Percentiles rank a stretch among this genome's conserved stretches.
These are phyloP conservation scores for Venturia effusa DNA, from an alignment of 2,329 filamentous ascomycete species.

Conservation along the genomic window DNA sequence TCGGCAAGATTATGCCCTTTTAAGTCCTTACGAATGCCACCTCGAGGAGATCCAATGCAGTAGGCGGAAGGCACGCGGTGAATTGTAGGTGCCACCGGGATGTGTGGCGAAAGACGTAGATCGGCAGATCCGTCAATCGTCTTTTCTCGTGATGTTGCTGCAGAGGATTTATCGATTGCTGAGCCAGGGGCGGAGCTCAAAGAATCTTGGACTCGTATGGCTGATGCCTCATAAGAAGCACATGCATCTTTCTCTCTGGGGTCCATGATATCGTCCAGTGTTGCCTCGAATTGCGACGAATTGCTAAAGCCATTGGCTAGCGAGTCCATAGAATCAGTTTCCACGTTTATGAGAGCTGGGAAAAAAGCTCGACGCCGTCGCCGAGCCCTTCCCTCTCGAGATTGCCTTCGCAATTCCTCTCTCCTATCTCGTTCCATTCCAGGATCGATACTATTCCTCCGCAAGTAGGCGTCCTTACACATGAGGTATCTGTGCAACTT, in stretches of 20 bases:
- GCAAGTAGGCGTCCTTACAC: not conserved
- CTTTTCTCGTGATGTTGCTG: not conserved
- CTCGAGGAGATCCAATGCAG: not conserved
- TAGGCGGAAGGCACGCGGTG: not conserved
- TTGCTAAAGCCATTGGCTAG: not conserved
- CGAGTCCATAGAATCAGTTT: not conserved
- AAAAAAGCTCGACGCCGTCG: not conserved
- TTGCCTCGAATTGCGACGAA: not conserved
- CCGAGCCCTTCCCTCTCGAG: not conserved
- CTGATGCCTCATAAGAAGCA: not conserved
- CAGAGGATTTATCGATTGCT: not conserved
- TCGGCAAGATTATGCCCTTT: not conserved
- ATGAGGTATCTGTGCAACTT: constrained; percentile 3
- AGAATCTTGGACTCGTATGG: not conserved
- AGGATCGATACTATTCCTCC: not conserved
- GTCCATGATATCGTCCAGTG: not conserved
- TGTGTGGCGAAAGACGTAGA: not conserved
- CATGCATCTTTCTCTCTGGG: not conserved
- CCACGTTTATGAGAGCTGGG: not conserved
- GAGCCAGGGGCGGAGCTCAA: not conserved
- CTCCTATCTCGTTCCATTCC: not conserved
- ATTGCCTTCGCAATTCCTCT: not conserved
- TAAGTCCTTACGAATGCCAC: not conserved
- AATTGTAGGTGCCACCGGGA: not conserved
- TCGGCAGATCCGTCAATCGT: not conserved